A percentile compares a stretch with the other conserved stretches of the same genome.
Conservation (phyloP, 2,329 filamentous ascomycete genomes). For the Emergomyces pasteurianus region DNA sequence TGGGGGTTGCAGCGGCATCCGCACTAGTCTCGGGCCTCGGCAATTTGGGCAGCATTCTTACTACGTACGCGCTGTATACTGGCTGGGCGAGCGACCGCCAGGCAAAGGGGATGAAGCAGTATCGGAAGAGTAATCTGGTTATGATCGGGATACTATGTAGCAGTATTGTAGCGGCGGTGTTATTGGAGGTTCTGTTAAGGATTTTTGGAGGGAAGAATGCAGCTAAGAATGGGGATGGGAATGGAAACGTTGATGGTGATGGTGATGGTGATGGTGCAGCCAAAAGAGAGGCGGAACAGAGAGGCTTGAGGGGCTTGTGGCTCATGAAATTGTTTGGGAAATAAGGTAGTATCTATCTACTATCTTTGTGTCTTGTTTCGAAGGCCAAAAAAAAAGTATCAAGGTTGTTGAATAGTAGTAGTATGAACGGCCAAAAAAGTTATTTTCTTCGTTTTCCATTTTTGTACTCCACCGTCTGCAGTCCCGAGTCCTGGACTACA, state of each 20-base stretch:
- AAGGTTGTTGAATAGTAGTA: background rate
- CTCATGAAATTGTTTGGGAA: conserved; percentile 6
- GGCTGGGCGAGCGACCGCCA: conserved; percentile 69
- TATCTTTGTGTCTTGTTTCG: background rate
- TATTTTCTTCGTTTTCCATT: no score
- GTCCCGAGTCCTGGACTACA: no score
- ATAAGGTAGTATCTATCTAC: no score
- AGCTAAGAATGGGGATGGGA: background rate
- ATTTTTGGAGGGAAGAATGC: conserved; percentile 23
- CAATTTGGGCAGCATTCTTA: conserved; percentile 74
- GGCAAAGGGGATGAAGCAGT: conserved; percentile 53
- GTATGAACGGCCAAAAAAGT: no score
- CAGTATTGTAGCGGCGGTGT: conserved; percentile 58
- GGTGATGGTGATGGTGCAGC: conserved; percentile 26
- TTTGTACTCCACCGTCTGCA: no score
- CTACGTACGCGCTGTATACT: conserved; percentile 78
- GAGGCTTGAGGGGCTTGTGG: conserved; percentile 26
- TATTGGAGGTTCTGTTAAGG: conserved; percentile 55
- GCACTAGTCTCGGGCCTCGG: conserved; percentile 79
- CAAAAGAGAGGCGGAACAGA: conserved; percentile 23
- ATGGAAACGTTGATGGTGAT: conserved; percentile 9
- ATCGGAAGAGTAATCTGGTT: conserved; percentile 69
- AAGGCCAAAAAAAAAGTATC: background rate
- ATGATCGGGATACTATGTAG: conserved; percentile 77
- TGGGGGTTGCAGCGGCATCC: conserved; percentile 75